Evolutionary conservation across 495 filamentous ascomycete genomes (phyloP), one percentile per base, ranked within the genome.

Genomic region (Lasiosphaeris hirsuta): DNA sequence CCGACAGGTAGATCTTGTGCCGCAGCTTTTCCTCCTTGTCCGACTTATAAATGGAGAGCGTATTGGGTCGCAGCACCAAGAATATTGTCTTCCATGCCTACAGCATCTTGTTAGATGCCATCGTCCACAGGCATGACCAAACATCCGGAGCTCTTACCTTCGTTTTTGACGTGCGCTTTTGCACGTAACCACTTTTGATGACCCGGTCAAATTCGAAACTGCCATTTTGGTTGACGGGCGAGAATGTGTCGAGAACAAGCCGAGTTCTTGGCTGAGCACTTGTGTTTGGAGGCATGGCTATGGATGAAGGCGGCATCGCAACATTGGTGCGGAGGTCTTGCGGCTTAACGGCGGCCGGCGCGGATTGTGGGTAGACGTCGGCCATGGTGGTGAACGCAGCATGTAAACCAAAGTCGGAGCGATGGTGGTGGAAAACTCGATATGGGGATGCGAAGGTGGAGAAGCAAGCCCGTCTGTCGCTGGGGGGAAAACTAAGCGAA

Each of bases 171-270:
- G 90, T 93, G 36, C 93, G 84, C 70, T 95, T 96, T 61, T 84
- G 80, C 39, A 96, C 86, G 63, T 84, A 87, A 17, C 93, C 92
- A 47, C 85, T 84, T 73, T 96, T 96, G 64, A 97, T 73, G 40
- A 97, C 90, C 13, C 91, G 85, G 68, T 98, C 94, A 65, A 95
- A 94, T 63, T 90, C 91, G 70, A 96, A 98, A 67, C 89, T 90
- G 37, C 94, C 94, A 67, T 97, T 92, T 71, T 96, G 89, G 64
- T 96, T 94, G 57, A 97, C 90, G 7, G 90, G 90, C 36, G 71
- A 72, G 46, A 61, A 65, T 10, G 66, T 59, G 54, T 71, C 64
- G 46, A 62, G 42, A 30, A 54, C 64, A 42, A 70, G 57, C n/a
- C 61, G 60, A 44, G 52, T 63, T 15, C 38, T 54, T 17, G 61